Conservation (phyloP, 352 stramenopile species). For the Peronospora farinosa region DNA sequence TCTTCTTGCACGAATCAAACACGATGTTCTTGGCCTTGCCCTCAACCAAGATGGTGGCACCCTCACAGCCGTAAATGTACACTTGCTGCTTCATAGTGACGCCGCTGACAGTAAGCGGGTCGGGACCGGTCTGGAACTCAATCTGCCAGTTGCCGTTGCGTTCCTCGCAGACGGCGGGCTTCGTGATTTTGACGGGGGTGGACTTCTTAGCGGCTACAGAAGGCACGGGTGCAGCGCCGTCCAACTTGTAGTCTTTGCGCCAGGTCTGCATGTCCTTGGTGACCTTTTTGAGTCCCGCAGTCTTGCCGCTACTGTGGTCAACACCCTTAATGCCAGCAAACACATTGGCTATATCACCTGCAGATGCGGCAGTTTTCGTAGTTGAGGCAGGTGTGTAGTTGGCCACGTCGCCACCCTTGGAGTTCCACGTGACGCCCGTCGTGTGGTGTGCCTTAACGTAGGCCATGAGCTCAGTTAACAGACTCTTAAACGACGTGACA, state of each 20-base stretch:
- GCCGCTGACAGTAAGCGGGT: conserved; percentile 84
- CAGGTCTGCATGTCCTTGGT: conserved; percentile 97
- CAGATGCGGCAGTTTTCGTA: conserved; percentile 27
- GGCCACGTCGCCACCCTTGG: conserved; percentile 53
- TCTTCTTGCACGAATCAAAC: conserved; percentile 94
- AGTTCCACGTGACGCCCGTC: conserved; percentile 92
- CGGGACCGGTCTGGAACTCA: conserved; percentile 88
- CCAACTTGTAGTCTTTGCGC: conserved; percentile 90
- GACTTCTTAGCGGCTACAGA: conserved; percentile 25
- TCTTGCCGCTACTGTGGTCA: conserved; percentile 88
- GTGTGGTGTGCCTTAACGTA: conserved; percentile 96
- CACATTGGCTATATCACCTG: conserved; percentile 66
- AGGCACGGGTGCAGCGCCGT: conserved; percentile 19
- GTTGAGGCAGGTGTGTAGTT: conserved; percentile 38
- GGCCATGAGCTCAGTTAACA: conserved; percentile 86
- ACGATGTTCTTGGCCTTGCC: conserved; percentile 97
- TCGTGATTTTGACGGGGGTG: conserved; percentile 35
- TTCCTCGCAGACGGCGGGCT: conserved; percentile 72
- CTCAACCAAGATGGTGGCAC: conserved; percentile 91
- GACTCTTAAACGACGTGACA: conserved; percentile 90
- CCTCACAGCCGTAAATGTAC: conserved; percentile 94
- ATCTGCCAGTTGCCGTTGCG: conserved; percentile 95
- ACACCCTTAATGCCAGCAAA: conserved; percentile 86
- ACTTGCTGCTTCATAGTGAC: conserved; percentile 94
- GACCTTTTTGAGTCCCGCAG: conserved; percentile 91